phyloP scores from a whole-genome alignment of 768 basidiomycete genomes.

The Cystofilobasidium macerans region DNA sequence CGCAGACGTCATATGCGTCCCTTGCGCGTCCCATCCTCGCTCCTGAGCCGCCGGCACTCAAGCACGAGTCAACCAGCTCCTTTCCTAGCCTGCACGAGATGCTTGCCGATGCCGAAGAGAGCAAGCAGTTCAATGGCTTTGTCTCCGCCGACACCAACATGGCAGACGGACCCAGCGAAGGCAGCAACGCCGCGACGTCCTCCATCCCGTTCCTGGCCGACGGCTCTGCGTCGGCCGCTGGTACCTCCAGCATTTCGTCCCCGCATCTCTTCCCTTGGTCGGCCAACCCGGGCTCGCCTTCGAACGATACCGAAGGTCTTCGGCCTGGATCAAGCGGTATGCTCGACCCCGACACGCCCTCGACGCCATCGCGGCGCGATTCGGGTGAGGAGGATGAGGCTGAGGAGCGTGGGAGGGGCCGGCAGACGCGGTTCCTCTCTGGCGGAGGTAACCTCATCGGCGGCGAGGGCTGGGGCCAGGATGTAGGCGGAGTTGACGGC shows the following conservation, averaged over 20 bases:
- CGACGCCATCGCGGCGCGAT: background rate
- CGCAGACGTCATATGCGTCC: background rate
- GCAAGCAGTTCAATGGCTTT: background rate
- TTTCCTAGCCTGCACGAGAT: background rate
- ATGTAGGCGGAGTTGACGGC: background rate
- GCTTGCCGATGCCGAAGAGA: background rate
- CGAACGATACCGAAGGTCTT: background rate
- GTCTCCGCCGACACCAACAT: background rate
- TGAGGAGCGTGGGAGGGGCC: background rate
- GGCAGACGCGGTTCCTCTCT: background rate
- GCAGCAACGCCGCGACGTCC: background rate
- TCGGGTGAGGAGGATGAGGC: background rate
- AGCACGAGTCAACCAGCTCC: background rate
- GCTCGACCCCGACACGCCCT: background rate
- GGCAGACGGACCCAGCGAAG: background rate
- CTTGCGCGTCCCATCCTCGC: background rate
- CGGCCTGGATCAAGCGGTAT: background rate
- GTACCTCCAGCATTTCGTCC: background rate
- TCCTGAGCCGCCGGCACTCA: no score
- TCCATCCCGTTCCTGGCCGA: background rate
- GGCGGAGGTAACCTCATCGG: background rate
- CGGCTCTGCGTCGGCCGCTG: background rate
- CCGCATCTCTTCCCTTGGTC: background rate
- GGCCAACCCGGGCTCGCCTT: background rate
- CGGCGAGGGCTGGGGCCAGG: constrained; percentile 2